Evolutionary conservation across 331 rosid species (phyloP).

Genomic region (Cydonia oblonga): DNA sequence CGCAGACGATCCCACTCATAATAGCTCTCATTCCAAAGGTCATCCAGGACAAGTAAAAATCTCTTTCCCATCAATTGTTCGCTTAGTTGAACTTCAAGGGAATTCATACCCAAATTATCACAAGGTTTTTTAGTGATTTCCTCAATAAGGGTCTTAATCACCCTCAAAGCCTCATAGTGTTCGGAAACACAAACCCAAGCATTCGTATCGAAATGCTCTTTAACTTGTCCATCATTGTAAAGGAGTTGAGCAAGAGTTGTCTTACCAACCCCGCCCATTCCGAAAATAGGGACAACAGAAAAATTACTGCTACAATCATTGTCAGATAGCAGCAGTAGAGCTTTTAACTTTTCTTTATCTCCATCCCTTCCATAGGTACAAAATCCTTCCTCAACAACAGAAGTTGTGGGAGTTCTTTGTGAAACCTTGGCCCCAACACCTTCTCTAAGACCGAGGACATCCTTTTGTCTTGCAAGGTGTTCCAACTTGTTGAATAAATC

Average conservation of each 20-base stretch:
- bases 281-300: background rate
- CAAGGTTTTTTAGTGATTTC: background rate
- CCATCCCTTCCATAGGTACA: conserved; percentile 18
- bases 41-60: background rate
- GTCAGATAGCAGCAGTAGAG: background rate
- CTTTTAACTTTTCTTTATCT: background rate
- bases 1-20: background rate
- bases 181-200: background rate
- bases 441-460: conserved; percentile 3
- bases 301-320: background rate
- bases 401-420: background rate
- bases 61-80: background rate
- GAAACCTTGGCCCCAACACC: background rate
- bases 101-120: background rate
- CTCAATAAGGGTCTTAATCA: background rate
- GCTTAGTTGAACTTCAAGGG: background rate
- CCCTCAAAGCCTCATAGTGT: background rate
- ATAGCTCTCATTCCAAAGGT: background rate
- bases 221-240: background rate
- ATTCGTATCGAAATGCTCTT: background rate
- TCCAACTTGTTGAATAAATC: conserved; percentile 6
- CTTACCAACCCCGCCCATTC: background rate
- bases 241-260: background rate
- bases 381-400: background rate
- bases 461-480: background rate